phyloP scores from a whole-genome alignment of 768 basidiomycete genomes.

The Tricholoma furcatifolium region DNA sequence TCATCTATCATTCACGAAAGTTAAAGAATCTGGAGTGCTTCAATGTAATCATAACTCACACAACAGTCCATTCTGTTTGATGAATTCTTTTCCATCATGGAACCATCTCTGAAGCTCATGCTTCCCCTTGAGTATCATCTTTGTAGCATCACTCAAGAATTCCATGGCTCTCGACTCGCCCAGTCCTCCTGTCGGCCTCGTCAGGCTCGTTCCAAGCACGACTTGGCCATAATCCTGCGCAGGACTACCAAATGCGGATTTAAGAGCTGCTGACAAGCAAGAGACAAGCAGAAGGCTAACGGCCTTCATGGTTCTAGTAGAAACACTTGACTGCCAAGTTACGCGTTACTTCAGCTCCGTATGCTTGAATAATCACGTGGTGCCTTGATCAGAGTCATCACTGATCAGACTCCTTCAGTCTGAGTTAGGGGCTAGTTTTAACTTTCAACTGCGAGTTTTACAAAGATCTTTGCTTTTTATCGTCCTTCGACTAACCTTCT shows the following conservation, averaged over 20 bases:
- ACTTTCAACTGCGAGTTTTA: too few species aligned
- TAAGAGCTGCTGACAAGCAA: slow-evolving; percentile 6
- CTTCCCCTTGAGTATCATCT: slow-evolving; percentile 42
- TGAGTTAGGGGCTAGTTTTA: too few species aligned
- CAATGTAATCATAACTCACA: slow-evolving; percentile 47
- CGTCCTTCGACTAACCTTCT: too few species aligned
- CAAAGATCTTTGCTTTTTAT: too few species aligned
- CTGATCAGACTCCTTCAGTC: too few species aligned
- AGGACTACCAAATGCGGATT: slow-evolving; percentile 10
- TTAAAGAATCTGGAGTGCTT: neutral
- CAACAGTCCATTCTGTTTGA: slow-evolving; percentile 67
- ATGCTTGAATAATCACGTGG: neutral
- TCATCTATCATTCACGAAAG: slow-evolving; percentile 47
- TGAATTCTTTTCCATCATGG: slow-evolving; percentile 60
- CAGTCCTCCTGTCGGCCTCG: slow-evolving; percentile 10
- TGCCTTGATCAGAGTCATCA: neutral
- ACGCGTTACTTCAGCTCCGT: neutral
- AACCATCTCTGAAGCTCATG: slow-evolving; percentile 59
- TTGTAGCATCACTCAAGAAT: slow-evolving; percentile 42
- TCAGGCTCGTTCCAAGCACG: slow-evolving; percentile 34
- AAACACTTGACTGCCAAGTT: too few species aligned
- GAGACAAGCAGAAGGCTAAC: slow-evolving; percentile 11
- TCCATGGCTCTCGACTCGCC: slow-evolving; percentile 23
- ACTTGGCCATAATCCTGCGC: slow-evolving; percentile 33
- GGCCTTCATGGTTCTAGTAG: slow-evolving; percentile 21